Evolutionary conservation across 2,329 filamentous ascomycete species (phyloP).

Genomic region (Aspergillus piperis): DNA sequence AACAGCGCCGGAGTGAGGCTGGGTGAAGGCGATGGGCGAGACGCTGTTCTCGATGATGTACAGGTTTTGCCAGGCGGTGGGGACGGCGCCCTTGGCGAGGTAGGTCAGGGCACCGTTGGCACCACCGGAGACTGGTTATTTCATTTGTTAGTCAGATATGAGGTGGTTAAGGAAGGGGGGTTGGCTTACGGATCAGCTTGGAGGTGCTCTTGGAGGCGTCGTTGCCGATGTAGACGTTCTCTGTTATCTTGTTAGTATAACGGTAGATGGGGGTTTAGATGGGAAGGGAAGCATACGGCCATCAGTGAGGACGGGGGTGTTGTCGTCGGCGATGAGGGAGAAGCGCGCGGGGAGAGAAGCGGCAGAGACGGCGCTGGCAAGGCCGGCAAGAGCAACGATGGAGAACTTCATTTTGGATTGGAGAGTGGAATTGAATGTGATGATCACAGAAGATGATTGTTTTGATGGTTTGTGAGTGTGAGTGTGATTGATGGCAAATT

Average conservation of each 20-base stretch:
- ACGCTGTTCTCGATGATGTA: constrained; percentile 28
- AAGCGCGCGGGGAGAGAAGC: constrained; percentile 27
- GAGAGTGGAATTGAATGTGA: neutral
- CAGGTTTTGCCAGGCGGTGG: constrained; percentile 33
- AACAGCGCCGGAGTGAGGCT: constrained; percentile 30
- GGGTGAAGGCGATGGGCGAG: constrained; percentile 25
- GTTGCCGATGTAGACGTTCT: constrained; percentile 25
- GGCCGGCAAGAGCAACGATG: constrained; percentile 24
- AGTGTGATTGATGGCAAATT: neutral
- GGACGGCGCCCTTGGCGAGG: constrained; percentile 24
- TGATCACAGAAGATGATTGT: neutral
- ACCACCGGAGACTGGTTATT: constrained; percentile 21
- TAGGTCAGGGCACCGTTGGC: constrained; percentile 26
- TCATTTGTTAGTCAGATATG: neutral
- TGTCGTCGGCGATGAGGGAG: constrained; percentile 31
- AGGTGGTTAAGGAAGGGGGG: neutral
- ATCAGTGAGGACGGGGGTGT: constrained; percentile 28
- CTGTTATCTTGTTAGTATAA: constrained; percentile 10
- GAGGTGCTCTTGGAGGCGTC: constrained; percentile 23
- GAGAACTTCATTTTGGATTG: constrained; percentile 31
- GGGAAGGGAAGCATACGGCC: constrained; percentile 22
- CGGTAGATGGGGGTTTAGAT: neutral
- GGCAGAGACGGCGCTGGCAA: constrained; percentile 26
- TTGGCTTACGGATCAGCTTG: constrained; percentile 30
- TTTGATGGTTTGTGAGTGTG: neutral